These are phyloP conservation scores for Pyrenophora teres DNA, from an alignment of 2,329 filamentous ascomycete species.

Conservation along the genomic window DNA sequence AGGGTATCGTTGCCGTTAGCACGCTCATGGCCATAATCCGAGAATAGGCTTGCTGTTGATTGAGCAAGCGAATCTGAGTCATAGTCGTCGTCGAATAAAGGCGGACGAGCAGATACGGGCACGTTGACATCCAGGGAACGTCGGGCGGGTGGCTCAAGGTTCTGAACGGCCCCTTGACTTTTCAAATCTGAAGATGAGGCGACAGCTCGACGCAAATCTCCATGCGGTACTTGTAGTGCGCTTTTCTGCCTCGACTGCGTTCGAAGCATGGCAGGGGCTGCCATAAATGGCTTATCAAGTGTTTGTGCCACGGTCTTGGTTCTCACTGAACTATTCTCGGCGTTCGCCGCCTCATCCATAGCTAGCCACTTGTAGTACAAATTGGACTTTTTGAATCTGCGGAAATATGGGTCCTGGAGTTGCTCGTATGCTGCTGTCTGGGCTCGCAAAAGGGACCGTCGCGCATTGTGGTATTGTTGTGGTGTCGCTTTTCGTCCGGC, in stretches of 20 bases:
- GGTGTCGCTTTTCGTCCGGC: slow-evolving; percentile 77
- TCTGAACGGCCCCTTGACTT: slow-evolving; percentile 52
- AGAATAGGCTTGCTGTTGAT: slow-evolving; percentile 80
- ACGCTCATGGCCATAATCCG: slow-evolving; percentile 56
- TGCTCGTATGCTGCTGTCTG: slow-evolving; percentile 84
- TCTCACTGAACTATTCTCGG: slow-evolving; percentile 34
- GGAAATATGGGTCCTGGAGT: slow-evolving; percentile 80
- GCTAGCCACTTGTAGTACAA: slow-evolving; percentile 95
- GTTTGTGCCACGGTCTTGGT: slow-evolving; percentile 35
- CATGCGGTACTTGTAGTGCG: slow-evolving; percentile 44
- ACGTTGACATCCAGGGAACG: slow-evolving; percentile 72
- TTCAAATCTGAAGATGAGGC: slow-evolving; percentile 66
- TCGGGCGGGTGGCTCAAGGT: slow-evolving; percentile 57
- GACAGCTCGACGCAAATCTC: slow-evolving; percentile 63
- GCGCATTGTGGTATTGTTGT: slow-evolving; percentile 80
- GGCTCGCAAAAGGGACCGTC: slow-evolving; percentile 77
- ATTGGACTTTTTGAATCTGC: slow-evolving; percentile 88
- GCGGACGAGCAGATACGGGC: slow-evolving; percentile 50
- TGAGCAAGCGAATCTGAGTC: slow-evolving; percentile 72
- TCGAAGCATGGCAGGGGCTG: slow-evolving; percentile 50
- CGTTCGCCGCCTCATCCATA: slow-evolving; percentile 69
- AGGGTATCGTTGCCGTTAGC: slow-evolving; percentile 68
- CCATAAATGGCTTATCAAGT: slow-evolving; percentile 27
- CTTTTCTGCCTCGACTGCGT: slow-evolving; percentile 53
- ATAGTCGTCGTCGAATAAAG: slow-evolving; percentile 83